Conservation (phyloP, 179 eudicot genomes). For the Beta lomatogona region DNA sequence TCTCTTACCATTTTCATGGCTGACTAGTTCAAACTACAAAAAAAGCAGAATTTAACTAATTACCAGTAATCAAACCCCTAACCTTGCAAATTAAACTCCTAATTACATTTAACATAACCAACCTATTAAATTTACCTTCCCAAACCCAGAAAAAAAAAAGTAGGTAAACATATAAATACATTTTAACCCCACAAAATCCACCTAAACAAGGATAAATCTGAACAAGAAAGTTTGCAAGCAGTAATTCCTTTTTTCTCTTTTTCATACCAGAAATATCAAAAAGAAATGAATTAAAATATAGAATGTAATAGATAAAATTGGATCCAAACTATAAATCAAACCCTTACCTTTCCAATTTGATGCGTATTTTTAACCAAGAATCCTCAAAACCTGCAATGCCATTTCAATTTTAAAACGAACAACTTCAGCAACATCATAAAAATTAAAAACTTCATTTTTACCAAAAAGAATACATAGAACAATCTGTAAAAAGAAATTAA, state of each 20-base stretch:
- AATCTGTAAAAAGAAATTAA: neutral
- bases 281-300: too few relatives aligned
- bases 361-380: neutral
- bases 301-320: too few relatives aligned
- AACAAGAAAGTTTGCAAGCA: neutral
- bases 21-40: constrained; percentile 19
- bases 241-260: neutral
- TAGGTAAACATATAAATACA: neutral
- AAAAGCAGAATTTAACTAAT: neutral
- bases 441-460: neutral
- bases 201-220: neutral
- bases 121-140: neutral
- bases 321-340: neutral
- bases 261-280: too few relatives aligned
- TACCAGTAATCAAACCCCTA: neutral
- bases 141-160: neutral
- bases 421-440: neutral
- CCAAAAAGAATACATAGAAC: too few relatives aligned
- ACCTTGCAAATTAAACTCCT: neutral
- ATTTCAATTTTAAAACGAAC: neutral
- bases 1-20: constrained; percentile 5
- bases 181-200: neutral
- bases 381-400: constrained; percentile 2
- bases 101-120: neutral
- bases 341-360: neutral